Percentiles rank a stretch among this genome's conserved stretches.
Conservation (phyloP, 2,329 filamentous ascomycete species). For the Delphinella strobiligena region DNA sequence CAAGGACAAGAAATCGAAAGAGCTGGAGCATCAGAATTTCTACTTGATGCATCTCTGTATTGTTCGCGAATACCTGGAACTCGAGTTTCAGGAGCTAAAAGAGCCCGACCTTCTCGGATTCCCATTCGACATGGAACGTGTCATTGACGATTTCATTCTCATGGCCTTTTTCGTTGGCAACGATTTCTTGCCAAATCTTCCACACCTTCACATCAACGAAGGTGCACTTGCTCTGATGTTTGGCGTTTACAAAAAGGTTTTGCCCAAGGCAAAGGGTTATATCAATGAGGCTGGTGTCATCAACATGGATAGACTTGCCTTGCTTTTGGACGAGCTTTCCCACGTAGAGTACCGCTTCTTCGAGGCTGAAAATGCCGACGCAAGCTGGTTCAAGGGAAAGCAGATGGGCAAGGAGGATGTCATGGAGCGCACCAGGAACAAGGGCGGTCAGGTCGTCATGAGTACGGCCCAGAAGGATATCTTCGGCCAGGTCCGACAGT, state of each 20-base stretch:
- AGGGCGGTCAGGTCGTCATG: constrained; percentile 56
- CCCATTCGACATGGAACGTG: constrained; percentile 81
- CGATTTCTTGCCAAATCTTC: constrained; percentile 94
- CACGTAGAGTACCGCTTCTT: constrained; percentile 90
- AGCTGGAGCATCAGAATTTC: constrained; percentile 97
- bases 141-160: constrained; percentile 98
- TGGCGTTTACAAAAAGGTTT: constrained; percentile 80
- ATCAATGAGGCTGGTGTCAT: constrained; percentile 94
- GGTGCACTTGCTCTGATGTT: constrained; percentile 96
- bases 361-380: constrained; percentile 76
- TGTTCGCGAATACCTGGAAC: constrained; percentile 88
- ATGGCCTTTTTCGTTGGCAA: constrained; percentile 99
- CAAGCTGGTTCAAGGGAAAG: constrained; percentile 86
- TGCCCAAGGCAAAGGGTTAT: constrained; percentile 82
- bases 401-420: constrained; percentile 57
- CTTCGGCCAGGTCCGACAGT: constrained; percentile 72
- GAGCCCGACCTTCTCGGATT: constrained; percentile 59
- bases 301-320: constrained; percentile 66
- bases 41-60: constrained; percentile 96
- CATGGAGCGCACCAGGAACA: constrained; percentile 48
- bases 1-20: constrained; percentile 80
- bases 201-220: constrained; percentile 95
- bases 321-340: constrained; percentile 71
- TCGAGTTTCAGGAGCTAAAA: constrained; percentile 92
- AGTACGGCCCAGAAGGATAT: constrained; percentile 70